phyloP scores from a whole-genome alignment of 176 grass and related monocot genomes.

The Musa troglodytarum region DNA sequence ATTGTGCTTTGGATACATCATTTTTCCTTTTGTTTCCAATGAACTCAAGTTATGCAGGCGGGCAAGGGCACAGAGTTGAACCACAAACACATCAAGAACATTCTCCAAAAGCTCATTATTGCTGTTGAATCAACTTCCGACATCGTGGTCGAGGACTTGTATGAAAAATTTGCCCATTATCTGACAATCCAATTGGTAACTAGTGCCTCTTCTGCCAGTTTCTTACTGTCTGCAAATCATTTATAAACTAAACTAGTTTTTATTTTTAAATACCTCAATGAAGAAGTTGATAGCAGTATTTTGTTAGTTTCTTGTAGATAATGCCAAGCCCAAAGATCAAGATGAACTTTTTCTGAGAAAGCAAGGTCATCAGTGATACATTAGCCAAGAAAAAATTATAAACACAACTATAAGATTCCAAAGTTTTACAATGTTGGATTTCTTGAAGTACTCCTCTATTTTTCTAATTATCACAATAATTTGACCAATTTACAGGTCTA shows the following conservation, averaged over 20 bases:
- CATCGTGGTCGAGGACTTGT: constrained; percentile 52
- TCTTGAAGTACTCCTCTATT: no score
- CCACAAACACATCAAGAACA: constrained; percentile 32
- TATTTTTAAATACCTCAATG: background rate
- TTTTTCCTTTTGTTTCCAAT: background rate
- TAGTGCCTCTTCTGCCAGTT: constrained; percentile 3
- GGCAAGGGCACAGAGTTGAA: constrained; percentile 20
- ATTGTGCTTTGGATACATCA: background rate
- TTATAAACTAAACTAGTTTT: background rate
- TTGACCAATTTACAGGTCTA: no score
- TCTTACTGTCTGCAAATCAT: background rate
- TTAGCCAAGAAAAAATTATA: no score
- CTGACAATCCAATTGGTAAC: constrained; percentile 47
- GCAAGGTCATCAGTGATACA: no score
- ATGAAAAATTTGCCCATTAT: constrained; percentile 60
- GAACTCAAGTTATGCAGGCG: constrained; percentile 31
- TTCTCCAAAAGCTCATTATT: constrained; percentile 62
- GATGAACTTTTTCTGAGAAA: no score
- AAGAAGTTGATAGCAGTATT: background rate
- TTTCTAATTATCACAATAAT: no score
- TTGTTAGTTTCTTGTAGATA: background rate
- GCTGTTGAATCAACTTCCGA: constrained; percentile 46
- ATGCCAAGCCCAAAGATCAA: no score
- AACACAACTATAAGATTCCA: no score
- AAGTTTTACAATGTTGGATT: no score